Evolutionary conservation across 2,329 filamentous ascomycete species (phyloP), one percentile per base, ranked within the genome.

Genomic region (Penicillium sp.): DNA sequence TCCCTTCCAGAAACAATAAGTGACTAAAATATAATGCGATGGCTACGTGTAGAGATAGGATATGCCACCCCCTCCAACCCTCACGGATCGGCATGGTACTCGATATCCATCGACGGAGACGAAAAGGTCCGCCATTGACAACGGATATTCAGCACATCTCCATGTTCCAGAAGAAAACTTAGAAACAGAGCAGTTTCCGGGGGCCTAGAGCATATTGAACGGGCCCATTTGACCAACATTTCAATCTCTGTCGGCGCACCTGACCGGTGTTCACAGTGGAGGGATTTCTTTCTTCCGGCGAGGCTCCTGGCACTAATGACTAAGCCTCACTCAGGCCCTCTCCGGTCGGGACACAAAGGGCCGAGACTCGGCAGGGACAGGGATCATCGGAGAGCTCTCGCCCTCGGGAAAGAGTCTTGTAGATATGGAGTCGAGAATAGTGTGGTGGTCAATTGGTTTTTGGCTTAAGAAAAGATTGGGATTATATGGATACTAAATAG

Each of bases 281-380:
- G 49, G 49, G 37, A 51, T 39, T 51, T 51, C 49, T 51, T 51
- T 51, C 49, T 51, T 51, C 49, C 49, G 49, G 22, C 22, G 4
- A 22, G 22, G 43, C 22, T 3, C 3, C 39, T 31, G 31, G 31
- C 31, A 31, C 24, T 7, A 27, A 27, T 31, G 31, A 31, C 41
- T 22, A 13, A 44, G 41, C n/a, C 47, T 33, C 18, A 16, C 46
- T 36, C n/a, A 35, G 33, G 33, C 46, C 44, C 24, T 11, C 27
- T 50, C 52, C 55, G 46, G 54, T 56, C 55, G 46, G 54, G 54
- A 39, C 13, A 41, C 33, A 31, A 37, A 52, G 50, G 55, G 39
- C 55, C 55, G 55, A 56, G 49, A 52, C 36, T 56, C 55, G 55
- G 55, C 55, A 52, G 47, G 46, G 31, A 35, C 50, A 51, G 47